Conservation (phyloP, 495 filamentous ascomycete species). For the Aspergillus avenaceus region DNA sequence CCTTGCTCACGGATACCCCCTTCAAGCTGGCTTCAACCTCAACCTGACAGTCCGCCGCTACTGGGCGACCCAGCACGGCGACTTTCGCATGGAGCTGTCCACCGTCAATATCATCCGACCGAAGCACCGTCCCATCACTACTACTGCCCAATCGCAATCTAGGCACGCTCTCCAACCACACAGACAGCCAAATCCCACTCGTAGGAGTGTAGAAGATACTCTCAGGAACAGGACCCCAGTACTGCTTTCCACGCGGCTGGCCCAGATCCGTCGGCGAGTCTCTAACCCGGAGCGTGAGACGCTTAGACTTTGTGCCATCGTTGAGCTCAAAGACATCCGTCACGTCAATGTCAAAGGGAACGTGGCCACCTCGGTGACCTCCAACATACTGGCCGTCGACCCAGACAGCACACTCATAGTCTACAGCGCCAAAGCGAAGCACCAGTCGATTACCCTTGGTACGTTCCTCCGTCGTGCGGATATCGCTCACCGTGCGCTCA, state of each 20-base stretch:
- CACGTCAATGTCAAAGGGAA: conserved; percentile 35
- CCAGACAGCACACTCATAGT: conserved; percentile 36
- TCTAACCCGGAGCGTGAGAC: conserved; percentile 25
- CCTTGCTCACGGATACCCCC: conserved; percentile 14
- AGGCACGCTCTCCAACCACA: conserved; percentile 38
- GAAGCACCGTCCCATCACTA: conserved; percentile 30
- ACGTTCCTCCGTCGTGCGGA: conserved; percentile 29
- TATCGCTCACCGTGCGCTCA: conserved; percentile 44
- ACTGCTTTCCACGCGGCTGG: conserved; percentile 40
- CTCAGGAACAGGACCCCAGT: conserved; percentile 35
- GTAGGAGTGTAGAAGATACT: conserved; percentile 39
- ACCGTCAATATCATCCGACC: conserved; percentile 27
- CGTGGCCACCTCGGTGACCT: conserved; percentile 31
- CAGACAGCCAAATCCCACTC: conserved; percentile 34
- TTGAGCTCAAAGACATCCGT: conserved; percentile 16
- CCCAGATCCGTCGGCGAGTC: conserved; percentile 32
- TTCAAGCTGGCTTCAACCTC: conserved; percentile 25
- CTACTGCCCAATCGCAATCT: conserved; percentile 18
- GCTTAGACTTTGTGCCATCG: background rate
- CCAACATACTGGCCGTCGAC: conserved; percentile 22
- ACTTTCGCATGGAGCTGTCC: conserved; percentile 24
- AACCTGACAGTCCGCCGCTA: conserved; percentile 10
- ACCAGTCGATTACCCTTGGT: conserved; percentile 16
- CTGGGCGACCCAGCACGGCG: conserved; percentile 16
- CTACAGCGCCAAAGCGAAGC: conserved; percentile 35